Evolutionary conservation across 805 yeast species (phyloP), one percentile per base, ranked within the genome.

Genomic region (Saccharomycopsis sp.): DNA sequence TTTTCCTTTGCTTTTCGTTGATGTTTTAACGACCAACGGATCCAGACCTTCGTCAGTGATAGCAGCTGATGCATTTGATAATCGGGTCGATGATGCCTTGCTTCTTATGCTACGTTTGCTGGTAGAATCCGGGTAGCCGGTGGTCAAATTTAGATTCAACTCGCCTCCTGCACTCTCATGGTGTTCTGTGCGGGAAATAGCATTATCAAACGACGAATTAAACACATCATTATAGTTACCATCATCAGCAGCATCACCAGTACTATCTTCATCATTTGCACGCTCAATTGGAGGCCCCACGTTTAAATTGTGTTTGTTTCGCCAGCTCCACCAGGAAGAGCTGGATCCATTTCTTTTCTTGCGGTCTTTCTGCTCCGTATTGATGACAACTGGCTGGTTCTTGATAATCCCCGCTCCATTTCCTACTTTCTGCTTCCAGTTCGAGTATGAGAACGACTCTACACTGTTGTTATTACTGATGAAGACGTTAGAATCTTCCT

Each of bases 311-410:
- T 44, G 49, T 17, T 44, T 44, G 22, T 44, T 44, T 19, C 22
- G 19, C 49, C 49, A 44, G 12, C 49, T 44, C 49, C 49, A 44
- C 49, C 49, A 44, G 22, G 49, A 44, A 12, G 49, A 44, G 49
- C 22, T 44, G 7, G 49, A 44, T 44, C 49, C 49, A 3, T 12
- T 17, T 7, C 49, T n/a, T 44, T 44, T 44, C 19, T 44, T 44
- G 49, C 49, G 19, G 49, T 44, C 22, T 17, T 44, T 44, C 7
- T 12, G 49, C 22, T n/a, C 22, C 8, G 3, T 44, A 44, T 17
- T 44, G 5, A 44, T 44, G 12, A 3, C 49, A 3, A 44, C 3
- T 8, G 20, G 20, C 49, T 44, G 49, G 22, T 8, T n/a, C 19
- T 44, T n/a, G 3, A 12, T 7, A 44, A 44, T 29, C 12, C 9